Conservation (phyloP, 345 rosid genomes). For the Populus pruinosa region DNA sequence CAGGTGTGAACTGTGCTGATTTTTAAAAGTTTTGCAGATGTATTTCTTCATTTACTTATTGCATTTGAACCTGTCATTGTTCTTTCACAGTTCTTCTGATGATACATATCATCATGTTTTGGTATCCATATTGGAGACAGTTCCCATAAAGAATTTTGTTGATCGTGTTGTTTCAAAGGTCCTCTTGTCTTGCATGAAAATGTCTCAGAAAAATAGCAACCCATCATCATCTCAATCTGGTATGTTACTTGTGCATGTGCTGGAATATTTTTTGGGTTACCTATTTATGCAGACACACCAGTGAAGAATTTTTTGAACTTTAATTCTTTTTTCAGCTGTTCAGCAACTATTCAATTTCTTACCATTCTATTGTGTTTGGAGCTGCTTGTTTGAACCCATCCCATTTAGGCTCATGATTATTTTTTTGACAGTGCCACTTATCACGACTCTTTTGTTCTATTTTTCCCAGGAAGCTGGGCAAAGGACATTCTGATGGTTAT, state of each 20-base stretch:
- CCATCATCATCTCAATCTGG: slow-evolving; percentile 50
- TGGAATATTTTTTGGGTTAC: too few relatives aligned
- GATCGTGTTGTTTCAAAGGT: slow-evolving; percentile 53
- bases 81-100: slow-evolving; percentile 60
- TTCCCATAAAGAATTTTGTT: slow-evolving; percentile 56
- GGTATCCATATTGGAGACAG: slow-evolving; percentile 55
- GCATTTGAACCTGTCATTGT: slow-evolving; percentile 19
- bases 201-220: slow-evolving; percentile 45
- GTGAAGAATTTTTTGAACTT: too few relatives aligned
- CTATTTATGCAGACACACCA: too few relatives aligned
- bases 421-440: neutral
- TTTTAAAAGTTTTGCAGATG: neutral
- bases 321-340: too few relatives aligned
- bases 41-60: slow-evolving; percentile 5
- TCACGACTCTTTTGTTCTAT: neutral
- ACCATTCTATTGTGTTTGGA: too few relatives aligned
- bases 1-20: slow-evolving; percentile 47
- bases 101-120: slow-evolving; percentile 45
- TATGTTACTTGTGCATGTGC: slow-evolving; percentile 16
- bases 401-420: too few relatives aligned
- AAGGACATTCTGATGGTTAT: slow-evolving; percentile 56
- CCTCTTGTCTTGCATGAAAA: slow-evolving; percentile 58
- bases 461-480: slow-evolving; percentile 65
- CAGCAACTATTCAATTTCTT: too few relatives aligned
- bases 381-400: too few relatives aligned